Evolutionary conservation across 1,284 basidiomycete species (phyloP).

Genomic region (Caloboletus firmus): DNA sequence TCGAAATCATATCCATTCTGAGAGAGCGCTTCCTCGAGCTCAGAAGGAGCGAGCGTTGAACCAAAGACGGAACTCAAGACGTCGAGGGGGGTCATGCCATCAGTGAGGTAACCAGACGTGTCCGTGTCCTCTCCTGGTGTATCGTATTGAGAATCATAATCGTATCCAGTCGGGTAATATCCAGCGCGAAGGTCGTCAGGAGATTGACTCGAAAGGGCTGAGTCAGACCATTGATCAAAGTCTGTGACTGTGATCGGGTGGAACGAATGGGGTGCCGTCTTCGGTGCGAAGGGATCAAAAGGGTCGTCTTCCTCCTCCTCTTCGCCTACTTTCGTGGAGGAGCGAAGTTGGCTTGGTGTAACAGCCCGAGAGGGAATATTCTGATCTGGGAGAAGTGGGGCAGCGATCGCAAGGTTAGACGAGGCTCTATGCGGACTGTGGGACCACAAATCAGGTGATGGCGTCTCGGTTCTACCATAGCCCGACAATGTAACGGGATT

Average conservation of each 20-base stretch:
- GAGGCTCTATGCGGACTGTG: conserved; percentile 69
- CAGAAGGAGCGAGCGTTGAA: conserved; percentile 81
- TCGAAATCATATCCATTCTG: conserved; percentile 94
- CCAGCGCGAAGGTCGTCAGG: conserved; percentile 44
- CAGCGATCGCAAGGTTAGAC: conserved; percentile 86
- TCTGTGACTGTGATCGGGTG: conserved; percentile 62
- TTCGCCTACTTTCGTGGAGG: conserved; percentile 56
- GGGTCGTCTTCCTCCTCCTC: conserved; percentile 70
- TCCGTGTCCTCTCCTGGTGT: conserved; percentile 53
- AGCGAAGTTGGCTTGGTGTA: conserved; percentile 51
- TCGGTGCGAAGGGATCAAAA: conserved; percentile 68
- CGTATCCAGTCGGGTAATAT: conserved; percentile 37
- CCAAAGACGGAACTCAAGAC: conserved; percentile 93
- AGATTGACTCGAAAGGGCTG: conserved; percentile 43
- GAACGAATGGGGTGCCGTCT: conserved; percentile 52
- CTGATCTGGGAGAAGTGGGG: conserved; percentile 78
- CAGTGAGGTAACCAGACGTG: conserved; percentile 55
- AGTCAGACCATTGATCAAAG: conserved; percentile 62
- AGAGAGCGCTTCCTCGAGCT: conserved; percentile 90
- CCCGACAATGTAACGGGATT: conserved; percentile 56
- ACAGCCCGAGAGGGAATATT: conserved; percentile 49
- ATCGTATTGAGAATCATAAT: conserved; percentile 39
- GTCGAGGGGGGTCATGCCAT: conserved; percentile 96
- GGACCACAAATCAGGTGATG: conserved; percentile 80
- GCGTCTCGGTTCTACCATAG: conserved; percentile 62